Evolutionary conservation across 2,329 filamentous ascomycete genomes (phyloP).

Genomic region (Cryphonectria parasitica): DNA sequence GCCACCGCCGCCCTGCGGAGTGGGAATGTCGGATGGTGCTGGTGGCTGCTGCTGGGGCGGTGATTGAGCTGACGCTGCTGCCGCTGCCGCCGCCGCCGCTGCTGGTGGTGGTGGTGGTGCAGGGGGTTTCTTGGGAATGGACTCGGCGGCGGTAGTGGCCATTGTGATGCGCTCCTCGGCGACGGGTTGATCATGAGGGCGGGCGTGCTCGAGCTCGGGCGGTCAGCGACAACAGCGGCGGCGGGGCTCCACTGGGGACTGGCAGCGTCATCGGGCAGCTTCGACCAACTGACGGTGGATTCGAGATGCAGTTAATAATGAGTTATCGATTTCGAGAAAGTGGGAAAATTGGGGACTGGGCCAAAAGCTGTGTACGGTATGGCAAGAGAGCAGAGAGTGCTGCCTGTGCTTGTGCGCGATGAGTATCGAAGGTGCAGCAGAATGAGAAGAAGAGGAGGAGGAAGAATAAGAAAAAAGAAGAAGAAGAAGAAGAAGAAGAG

Average conservation of each 20-base stretch:
- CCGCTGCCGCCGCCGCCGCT: background rate
- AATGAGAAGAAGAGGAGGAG: background rate
- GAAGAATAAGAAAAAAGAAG: background rate
- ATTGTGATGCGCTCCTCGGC: conserved; percentile 22
- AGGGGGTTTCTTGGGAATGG: conserved; percentile 3
- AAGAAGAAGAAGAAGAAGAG: background rate
- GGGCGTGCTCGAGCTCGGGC: conserved; percentile 4
- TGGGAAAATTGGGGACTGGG: too few species aligned
- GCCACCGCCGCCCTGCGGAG: conserved; percentile 28
- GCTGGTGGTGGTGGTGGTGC: background rate
- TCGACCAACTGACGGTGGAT: background rate
- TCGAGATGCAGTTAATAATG: background rate
- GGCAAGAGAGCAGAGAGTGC: background rate
- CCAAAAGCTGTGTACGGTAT: background rate
- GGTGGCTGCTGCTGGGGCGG: background rate
- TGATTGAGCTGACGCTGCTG: background rate
- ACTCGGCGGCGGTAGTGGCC: conserved; percentile 25
- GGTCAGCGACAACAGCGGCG: conserved; percentile 8
- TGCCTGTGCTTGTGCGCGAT: background rate
- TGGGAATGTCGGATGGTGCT: conserved; percentile 32
- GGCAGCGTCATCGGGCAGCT: conserved; percentile 24
- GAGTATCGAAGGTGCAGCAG: background rate
- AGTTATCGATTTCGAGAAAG: too few species aligned
- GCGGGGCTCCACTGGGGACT: conserved; percentile 15
- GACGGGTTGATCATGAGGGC: conserved; percentile 11